A percentile compares a stretch with the other conserved stretches of the same genome.
These are phyloP conservation scores for Tricholoma hemisulphureum DNA, from an alignment of 768 basidiomycete genomes.

Conservation along the genomic window DNA sequence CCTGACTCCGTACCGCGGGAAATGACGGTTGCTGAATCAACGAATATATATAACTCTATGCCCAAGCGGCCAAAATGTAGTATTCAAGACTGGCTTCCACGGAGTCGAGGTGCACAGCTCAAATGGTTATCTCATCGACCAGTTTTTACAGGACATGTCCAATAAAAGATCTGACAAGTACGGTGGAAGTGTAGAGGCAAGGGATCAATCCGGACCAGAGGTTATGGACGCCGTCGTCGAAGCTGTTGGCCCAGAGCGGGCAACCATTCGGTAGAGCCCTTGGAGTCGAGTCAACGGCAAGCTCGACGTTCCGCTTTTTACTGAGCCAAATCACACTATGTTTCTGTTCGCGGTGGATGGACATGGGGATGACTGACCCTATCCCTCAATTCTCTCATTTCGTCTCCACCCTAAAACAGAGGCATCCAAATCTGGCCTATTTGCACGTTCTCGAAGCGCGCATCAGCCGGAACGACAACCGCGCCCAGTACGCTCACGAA, in stretches of 20 bases:
- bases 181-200: constrained; percentile 63
- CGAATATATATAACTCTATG: constrained; percentile 51
- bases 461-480: not conserved
- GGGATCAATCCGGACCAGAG: constrained; percentile 56
- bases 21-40: constrained; percentile 48
- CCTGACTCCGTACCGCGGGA: constrained; percentile 33
- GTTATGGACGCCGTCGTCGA: constrained; percentile 49
- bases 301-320: constrained; percentile 5
- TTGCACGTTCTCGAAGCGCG: constrained; percentile 15
- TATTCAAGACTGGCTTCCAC: constrained; percentile 63
- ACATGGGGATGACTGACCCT: constrained; percentile 54
- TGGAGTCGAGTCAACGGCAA: constrained; percentile 46
- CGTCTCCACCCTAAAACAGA: constrained; percentile 37
- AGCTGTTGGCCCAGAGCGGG: constrained; percentile 53
- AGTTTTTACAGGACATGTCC: constrained; percentile 54
- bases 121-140: constrained; percentile 53
- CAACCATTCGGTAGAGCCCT: constrained; percentile 57
- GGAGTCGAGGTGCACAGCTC: constrained; percentile 52
- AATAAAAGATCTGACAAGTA: constrained; percentile 65
- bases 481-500: not conserved
- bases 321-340: constrained; percentile 14
- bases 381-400: constrained; percentile 53
- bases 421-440: constrained; percentile 30
- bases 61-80: constrained; percentile 55
- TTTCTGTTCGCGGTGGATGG: constrained; percentile 15